A percentile compares a stretch with the other conserved stretches of the same genome.
Conservation (phyloP, 768 basidiomycete genomes). For the Imleria badia region DNA sequence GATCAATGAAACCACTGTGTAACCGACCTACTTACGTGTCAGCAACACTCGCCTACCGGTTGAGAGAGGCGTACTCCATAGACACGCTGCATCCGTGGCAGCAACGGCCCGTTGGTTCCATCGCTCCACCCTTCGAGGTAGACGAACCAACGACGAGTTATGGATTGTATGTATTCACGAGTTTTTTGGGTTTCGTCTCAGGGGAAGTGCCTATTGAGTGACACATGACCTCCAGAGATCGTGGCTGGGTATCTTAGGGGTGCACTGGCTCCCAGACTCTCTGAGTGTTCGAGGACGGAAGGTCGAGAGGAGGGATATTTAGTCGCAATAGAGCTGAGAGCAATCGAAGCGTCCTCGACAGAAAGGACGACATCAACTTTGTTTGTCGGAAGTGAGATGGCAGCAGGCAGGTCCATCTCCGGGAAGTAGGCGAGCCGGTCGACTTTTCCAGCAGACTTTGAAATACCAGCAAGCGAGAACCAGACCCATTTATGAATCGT, state of each 20-base stretch:
- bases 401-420: background rate
- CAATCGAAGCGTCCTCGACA: background rate
- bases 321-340: conserved; percentile 1
- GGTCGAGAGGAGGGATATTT: background rate
- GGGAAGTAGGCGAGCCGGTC: background rate
- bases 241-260: background rate
- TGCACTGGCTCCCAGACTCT: too few relatives aligned
- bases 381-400: background rate
- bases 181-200: conserved; percentile 2
- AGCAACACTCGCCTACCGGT: background rate
- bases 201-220: background rate
- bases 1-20: conserved; percentile 48
- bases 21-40: conserved; percentile 40
- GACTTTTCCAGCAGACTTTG: background rate
- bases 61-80: conserved; percentile 38
- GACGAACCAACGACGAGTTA: conserved; percentile 52
- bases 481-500: background rate
- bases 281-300: conserved; percentile 1
- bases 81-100: conserved; percentile 67
- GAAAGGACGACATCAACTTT: background rate
- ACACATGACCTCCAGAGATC: background rate
- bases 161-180: conserved; percentile 45
- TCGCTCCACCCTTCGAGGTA: conserved; percentile 80
- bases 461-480: background rate
- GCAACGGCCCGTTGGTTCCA: conserved; percentile 67